phyloP scores from a whole-genome alignment of 495 filamentous ascomycete genomes.

The Hyaloscypha variabilis region DNA sequence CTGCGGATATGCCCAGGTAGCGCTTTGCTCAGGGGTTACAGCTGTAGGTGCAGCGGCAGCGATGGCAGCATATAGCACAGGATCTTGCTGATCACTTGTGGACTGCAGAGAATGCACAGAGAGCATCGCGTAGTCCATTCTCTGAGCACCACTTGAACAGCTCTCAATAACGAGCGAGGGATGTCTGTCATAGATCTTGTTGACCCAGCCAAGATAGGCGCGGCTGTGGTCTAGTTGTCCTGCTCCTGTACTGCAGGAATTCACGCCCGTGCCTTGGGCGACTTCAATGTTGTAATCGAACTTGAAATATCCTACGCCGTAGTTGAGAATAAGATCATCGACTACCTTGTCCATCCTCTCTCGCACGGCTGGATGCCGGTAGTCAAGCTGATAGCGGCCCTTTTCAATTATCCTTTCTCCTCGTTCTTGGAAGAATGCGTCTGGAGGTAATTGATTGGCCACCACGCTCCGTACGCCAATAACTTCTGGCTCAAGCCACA shows the following conservation, averaged over 20 bases:
- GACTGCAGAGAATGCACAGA: constrained; percentile 8
- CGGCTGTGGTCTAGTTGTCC: background rate
- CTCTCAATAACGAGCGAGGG: constrained; percentile 6
- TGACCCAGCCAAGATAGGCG: constrained; percentile 1
- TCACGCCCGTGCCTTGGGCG: constrained; percentile 1
- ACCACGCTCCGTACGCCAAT: background rate
- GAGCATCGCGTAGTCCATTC: constrained; percentile 11
- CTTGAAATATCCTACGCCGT: constrained; percentile 12
- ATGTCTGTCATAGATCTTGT: background rate
- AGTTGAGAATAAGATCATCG: background rate
- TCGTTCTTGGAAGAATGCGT: constrained; percentile 3
- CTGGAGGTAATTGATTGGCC: background rate
- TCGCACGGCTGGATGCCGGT: background rate
- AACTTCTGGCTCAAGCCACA: constrained; percentile 3
- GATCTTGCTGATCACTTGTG: constrained; percentile 12
- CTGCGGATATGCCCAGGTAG: constrained; percentile 11
- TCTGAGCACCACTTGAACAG: constrained; percentile 11
- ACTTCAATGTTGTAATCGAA: constrained; percentile 13
- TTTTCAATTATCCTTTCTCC: constrained; percentile 1
- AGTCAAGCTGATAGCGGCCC: constrained; percentile 7
- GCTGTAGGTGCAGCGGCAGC: constrained; percentile 7
- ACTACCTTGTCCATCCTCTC: background rate
- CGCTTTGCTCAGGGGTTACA: constrained; percentile 13
- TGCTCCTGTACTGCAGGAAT: background rate
- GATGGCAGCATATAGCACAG: constrained; percentile 7